Evolutionary conservation across 148 eudicot species (phyloP), one percentile per base, ranked within the genome.

Genomic region (Rheum nobile): DNA sequence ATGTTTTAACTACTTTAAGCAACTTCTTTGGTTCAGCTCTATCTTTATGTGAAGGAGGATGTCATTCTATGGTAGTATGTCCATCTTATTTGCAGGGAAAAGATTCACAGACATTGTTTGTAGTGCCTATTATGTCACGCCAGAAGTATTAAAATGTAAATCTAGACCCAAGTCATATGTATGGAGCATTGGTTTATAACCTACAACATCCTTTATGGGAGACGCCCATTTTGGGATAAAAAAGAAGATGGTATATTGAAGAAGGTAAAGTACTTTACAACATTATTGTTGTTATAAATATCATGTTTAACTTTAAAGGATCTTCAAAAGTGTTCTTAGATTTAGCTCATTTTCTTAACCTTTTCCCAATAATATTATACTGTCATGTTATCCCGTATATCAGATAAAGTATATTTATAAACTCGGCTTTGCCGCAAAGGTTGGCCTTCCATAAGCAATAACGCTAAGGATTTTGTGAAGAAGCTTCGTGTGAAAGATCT

Each of bases 151-250:
- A 80, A 95, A 86, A 76, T 93, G 98, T 16, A 91, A 80, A 83
- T 95, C 98, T 8, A 97, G 98, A 19, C 96, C 97, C 10, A 91
- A 95, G 80, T 95, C 98, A 71, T 97, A 95, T 88, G 98, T 87
- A 28, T 95, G 98, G 98, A 95, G 98, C 77, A 95, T 95, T 68
- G 98, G 98, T 79, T 94, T 67, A 94, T 94, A 26, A 89, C 97
- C 44, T 94, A 91, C 80, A 94, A 91, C 77, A 85, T 95, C 86
- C 93, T 95, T 70, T 91, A 97, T 80, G 98, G 98, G 38, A 86
- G 96, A 80, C 93, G 98, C 4, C 98, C 98, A 41, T 95, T 95
- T 83, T 95, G 98, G 98, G 98, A 95, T 82, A 91, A 88, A 87
- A 91, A 97, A 22, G 98, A 95, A 79, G 93, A 91, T 74, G 97